phyloP scores from a whole-genome alignment of 495 filamentous ascomycete species.

The Neurospora sp. region DNA sequence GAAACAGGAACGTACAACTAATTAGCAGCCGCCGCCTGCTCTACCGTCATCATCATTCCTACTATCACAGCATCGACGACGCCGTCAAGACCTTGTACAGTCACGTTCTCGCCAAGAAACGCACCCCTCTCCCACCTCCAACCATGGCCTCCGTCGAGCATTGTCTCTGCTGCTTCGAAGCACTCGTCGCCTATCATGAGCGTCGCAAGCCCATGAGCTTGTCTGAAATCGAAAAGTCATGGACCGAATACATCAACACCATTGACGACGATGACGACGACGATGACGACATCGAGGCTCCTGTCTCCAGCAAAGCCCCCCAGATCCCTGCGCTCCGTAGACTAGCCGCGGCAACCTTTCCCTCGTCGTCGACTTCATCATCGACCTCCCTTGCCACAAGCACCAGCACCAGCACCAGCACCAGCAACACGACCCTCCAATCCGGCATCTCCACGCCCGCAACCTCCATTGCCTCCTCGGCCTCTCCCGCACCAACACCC shows the following conservation, averaged over 20 bases:
- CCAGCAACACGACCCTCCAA: slow-evolving; percentile 4
- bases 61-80: slow-evolving; percentile 1
- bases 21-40: neutral
- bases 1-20: neutral
- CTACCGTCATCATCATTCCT: neutral
- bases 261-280: slow-evolving; percentile 13
- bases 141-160: slow-evolving; percentile 74
- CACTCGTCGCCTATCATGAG: slow-evolving; percentile 47
- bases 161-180: slow-evolving; percentile 88
- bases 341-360: slow-evolving; percentile 16
- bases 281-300: neutral
- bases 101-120: neutral
- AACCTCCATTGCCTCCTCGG: slow-evolving; percentile 25
- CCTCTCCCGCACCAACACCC: slow-evolving; percentile 1
- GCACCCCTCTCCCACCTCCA: neutral
- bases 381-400: slow-evolving; percentile 4
- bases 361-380: slow-evolving; percentile 19
- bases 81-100: neutral
- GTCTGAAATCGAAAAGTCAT: slow-evolving; percentile 59
- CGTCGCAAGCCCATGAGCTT: slow-evolving; percentile 42
- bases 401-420: slow-evolving; percentile 17
- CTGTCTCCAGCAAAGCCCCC: slow-evolving; percentile 2
- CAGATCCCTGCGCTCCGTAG: slow-evolving; percentile 1
- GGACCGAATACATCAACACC: slow-evolving; percentile 42
- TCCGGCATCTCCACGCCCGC: slow-evolving; percentile 20